Evolutionary conservation across 495 filamentous ascomycete species (phyloP).

Genomic region (Baudoinia panamericana): DNA sequence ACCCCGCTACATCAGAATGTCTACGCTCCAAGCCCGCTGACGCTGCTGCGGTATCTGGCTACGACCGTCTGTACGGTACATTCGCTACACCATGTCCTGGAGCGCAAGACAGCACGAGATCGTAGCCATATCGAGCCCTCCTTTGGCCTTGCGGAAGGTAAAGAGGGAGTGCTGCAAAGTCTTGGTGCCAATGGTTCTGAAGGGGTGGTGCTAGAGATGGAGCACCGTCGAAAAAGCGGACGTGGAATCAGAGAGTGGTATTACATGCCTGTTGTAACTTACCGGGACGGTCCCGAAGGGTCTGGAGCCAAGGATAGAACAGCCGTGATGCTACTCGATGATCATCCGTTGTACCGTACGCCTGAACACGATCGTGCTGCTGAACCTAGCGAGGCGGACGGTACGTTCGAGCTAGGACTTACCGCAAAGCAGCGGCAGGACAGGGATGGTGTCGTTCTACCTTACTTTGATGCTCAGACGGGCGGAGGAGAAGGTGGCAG

Average conservation of each 20-base stretch:
- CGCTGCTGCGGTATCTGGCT: conserved; percentile 47
- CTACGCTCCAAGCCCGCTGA: conserved; percentile 56
- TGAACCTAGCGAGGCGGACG: conserved; percentile 35
- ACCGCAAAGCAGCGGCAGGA: conserved; percentile 82
- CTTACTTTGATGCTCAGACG: conserved; percentile 90
- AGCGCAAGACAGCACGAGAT: conserved; percentile 52
- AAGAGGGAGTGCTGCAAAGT: conserved; percentile 61
- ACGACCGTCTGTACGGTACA: conserved; percentile 53
- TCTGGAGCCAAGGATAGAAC: conserved; percentile 24
- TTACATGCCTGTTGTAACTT: conserved; percentile 38
- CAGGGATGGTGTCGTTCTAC: conserved; percentile 76
- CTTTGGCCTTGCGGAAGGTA: conserved; percentile 62
- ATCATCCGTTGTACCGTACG: conserved; percentile 54
- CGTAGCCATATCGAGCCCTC: conserved; percentile 55
- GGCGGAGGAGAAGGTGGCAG: conserved; percentile 72
- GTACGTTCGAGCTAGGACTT: conserved; percentile 71
- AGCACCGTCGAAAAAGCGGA: conserved; percentile 69
- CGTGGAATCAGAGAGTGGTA: conserved; percentile 66
- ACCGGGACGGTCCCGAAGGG: too few relatives aligned
- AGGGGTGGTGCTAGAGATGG: conserved; percentile 70
- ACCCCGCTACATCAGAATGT: conserved; percentile 19
- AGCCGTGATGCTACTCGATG: conserved; percentile 59
- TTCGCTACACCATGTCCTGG: conserved; percentile 56
- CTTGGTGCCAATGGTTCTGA: conserved; percentile 36
- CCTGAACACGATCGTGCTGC: conserved; percentile 32